Base-by-base conservation (phyloP, 164 flowering plant species). In the Berberis vulgaris region DNA sequence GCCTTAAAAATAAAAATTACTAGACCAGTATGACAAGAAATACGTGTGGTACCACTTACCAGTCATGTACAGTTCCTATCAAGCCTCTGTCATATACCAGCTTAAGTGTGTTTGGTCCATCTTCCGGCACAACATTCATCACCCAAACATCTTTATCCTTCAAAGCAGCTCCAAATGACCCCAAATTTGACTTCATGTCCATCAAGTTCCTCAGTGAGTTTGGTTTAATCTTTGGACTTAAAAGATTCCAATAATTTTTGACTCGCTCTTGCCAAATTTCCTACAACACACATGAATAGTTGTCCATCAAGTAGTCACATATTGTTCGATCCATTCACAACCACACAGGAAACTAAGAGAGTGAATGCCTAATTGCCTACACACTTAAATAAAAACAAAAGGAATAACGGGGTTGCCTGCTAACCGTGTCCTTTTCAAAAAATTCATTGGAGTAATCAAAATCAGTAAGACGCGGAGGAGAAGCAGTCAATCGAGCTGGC, bases 121-220 rank as follows among this genome's bases (percentile, higher is more conserved):
- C 93, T 74, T 88, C 94, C 12, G 93, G 79, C 12, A 86, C 88
- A 57, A 84, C 89, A 73, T 88, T 91, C 97, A 88, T 91, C 58
- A 91, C 97, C 96, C 97, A 91, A 26, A 88, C 91, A 77, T 84
- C 80, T 75, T 87, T 85, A 61, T 67, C 76, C 61, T 77, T 88
- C 75, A 91, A 72, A 60, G 96, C 87, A 65, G 93, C 96, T 44
- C 87, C 96, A 74, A 91, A 91, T 55, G 94, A 91, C 39, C 97
- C 97, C 66, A 91, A 62, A 71, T 84, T 75, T 57, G 97, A 91
- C 65, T 87, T 91, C 97, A 91, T 87, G 72, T 88, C 96, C 96
- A 91, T 91, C 78, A 88, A 46, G 61, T 91, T 88, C 76, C 96
- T 82, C 38, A 87, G 12, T 40, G 86, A 76, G 46, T 87, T 76